A percentile compares a stretch with the other conserved stretches of the same genome.
phyloP scores from a whole-genome alignment of 345 rosid species.

The Salix koriyanagi region DNA sequence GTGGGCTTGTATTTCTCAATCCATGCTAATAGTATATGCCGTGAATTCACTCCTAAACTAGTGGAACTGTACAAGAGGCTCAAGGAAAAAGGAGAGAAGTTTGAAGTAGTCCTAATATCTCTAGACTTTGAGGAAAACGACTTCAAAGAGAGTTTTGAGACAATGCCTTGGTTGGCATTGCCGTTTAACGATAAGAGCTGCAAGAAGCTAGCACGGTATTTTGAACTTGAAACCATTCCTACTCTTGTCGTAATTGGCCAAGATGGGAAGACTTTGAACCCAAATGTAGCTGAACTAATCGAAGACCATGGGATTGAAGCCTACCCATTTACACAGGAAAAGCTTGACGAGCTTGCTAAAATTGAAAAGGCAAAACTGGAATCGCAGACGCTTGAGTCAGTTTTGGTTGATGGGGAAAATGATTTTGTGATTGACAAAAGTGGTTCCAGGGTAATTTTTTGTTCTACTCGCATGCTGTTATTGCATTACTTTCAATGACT shows the following conservation, averaged over 20 bases:
- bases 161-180: constrained; percentile 66
- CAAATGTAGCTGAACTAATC: constrained; percentile 51
- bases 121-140: constrained; percentile 53
- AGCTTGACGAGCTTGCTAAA: constrained; percentile 40
- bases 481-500: too few relatives aligned
- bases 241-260: constrained; percentile 59
- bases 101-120: constrained; percentile 62
- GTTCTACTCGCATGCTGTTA: background rate
- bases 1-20: constrained; percentile 50
- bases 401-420: constrained; percentile 52
- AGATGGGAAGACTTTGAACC: constrained; percentile 61
- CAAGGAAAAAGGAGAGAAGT: constrained; percentile 50
- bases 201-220: constrained; percentile 45
- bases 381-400: constrained; percentile 55
- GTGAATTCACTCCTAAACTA: constrained; percentile 49
- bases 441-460: constrained; percentile 41
- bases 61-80: constrained; percentile 43
- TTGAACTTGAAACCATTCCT: constrained; percentile 52
- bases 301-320: constrained; percentile 59
- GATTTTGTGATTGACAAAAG: constrained; percentile 57
- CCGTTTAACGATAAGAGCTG: constrained; percentile 52
- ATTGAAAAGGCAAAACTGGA: constrained; percentile 44
- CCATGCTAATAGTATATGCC: constrained; percentile 21
- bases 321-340: constrained; percentile 67
- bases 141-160: constrained; percentile 43